Evolutionary conservation across 2,329 filamentous ascomycete species (phyloP), one percentile per base, ranked within the genome.

Genomic region (Aspergillus quadricinctus): DNA sequence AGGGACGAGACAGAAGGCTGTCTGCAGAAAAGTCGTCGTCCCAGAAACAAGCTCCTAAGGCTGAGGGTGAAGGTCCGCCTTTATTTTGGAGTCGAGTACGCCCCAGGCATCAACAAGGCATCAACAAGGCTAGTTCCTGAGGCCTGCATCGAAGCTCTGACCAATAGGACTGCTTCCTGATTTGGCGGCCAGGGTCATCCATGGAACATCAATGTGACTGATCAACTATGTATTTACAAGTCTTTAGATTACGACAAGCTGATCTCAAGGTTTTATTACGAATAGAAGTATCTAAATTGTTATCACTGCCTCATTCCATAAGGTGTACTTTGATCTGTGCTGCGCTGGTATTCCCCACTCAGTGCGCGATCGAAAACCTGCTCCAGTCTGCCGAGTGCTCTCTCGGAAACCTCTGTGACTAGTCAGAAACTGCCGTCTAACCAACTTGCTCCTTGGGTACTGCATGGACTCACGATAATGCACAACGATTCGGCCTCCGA

Each of bases 401-500:
- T 83, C 1, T 86, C 83, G 17, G 84, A 85, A 61, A 90, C 86
- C 78, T 92, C 73, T 76, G 62, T 57, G 43, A 61, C 43, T 57
- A 50, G 61, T 73, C 58, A 73, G 67, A 56, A 55, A 49, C 46
- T 10, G 50, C 41, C 23, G 23, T 23, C 23, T 23, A 10, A 11
- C n/a, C 48, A 25, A 25, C 48, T 14, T 50, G 56, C 52, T 50
- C 10, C 11, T 23, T 25, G 6, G 25, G 7, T 40, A 23, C 27
- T 43, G 7, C 19, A 23, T 11, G 37, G 45, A 73, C 75, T 69
- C 66, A 76, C 75, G 87, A 71, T 88, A 89, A 72, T 90, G 88
- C 21, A 88, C 77, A 2, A 90, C 87, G 52, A 90, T 69, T 56
- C 88, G 76, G 3, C 81, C 82, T 31, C 83, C 83, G 9, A 77